Percentiles rank a stretch among this genome's conserved stretches.
Conservation (phyloP, 2,329 filamentous ascomycete genomes). For the Fusarium anthophilum region DNA sequence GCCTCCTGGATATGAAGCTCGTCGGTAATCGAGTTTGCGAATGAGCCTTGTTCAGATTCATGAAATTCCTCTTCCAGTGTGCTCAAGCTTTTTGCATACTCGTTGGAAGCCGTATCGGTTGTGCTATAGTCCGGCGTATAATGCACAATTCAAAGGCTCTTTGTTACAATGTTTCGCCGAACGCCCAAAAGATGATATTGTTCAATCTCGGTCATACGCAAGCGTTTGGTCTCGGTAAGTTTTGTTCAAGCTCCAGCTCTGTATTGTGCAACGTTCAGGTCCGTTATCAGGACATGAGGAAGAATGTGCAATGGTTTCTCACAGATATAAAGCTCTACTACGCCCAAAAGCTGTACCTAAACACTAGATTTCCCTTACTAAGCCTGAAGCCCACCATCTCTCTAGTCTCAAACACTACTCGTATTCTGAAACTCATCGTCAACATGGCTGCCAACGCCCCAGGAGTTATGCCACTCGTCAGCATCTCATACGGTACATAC, state of each 20-base stretch:
- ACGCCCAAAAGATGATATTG: neutral
- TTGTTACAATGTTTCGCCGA: neutral
- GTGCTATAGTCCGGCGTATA: neutral
- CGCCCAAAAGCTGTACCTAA: too few species aligned
- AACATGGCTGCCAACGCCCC: neutral
- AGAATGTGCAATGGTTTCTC: too few species aligned
- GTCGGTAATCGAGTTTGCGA: neutral
- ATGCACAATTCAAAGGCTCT: neutral
- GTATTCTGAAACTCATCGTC: neutral
- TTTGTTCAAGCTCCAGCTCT: neutral
- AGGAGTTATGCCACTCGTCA: neutral
- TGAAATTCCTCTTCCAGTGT: too few species aligned
- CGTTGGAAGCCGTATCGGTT: neutral
- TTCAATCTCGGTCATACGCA: fast-evolving
- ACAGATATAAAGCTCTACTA: neutral
- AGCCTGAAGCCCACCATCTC: too few species aligned
- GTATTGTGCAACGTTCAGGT: neutral
- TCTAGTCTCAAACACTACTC: neutral
- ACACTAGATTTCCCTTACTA: neutral
- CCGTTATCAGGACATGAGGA: neutral
- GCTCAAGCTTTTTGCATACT: neutral
- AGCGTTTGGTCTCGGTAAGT: too few species aligned
- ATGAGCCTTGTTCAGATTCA: too few species aligned
- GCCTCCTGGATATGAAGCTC: neutral
- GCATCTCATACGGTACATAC: neutral